Evolutionary conservation across 1,284 basidiomycete species (phyloP).

Genomic region (Albatrellus sp.): DNA sequence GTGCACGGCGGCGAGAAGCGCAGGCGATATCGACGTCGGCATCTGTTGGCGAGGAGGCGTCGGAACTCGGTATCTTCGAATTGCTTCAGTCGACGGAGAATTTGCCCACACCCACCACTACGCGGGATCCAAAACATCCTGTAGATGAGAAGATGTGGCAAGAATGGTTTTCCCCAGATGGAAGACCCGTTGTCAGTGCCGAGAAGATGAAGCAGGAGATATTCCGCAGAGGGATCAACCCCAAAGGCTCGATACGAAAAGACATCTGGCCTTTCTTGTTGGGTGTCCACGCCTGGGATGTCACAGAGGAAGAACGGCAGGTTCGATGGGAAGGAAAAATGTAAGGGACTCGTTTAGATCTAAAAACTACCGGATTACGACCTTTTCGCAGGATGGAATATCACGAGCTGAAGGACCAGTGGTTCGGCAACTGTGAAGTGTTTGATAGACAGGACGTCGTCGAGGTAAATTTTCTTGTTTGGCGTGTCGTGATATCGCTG

Average conservation of each 20-base stretch:
- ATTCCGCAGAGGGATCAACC: conserved; percentile 60
- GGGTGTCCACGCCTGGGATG: conserved; percentile 74
- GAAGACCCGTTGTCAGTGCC: conserved; percentile 48
- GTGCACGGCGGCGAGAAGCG: conserved; percentile 67
- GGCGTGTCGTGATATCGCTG: background rate
- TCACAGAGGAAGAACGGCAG: conserved; percentile 40
- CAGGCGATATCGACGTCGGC: conserved; percentile 42
- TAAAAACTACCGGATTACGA: background rate
- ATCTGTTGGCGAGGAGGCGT: conserved; percentile 47
- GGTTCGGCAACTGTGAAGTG: conserved; percentile 73
- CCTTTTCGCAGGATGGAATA: conserved; percentile 48
- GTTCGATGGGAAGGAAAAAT: conserved; percentile 50
- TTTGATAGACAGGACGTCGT: conserved; percentile 67
- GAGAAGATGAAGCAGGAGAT: conserved; percentile 67
- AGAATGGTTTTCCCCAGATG: conserved; percentile 62
- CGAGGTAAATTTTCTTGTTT: conserved; percentile 32
- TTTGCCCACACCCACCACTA: conserved; percentile 63
- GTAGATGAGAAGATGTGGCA: conserved; percentile 59
- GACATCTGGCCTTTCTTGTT: conserved; percentile 87
- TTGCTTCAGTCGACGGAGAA: conserved; percentile 69
- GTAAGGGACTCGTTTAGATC: conserved; percentile 25
- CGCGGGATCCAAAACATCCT: conserved; percentile 61
- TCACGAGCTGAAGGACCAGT: conserved; percentile 57
- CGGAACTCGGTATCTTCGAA: conserved; percentile 81
- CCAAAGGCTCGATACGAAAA: conserved; percentile 42